A percentile compares a stretch with the other conserved stretches of the same genome.
These are phyloP conservation scores for Albifimbria verrucaria DNA, from an alignment of 2,329 filamentous ascomycete species.

Conservation along the genomic window DNA sequence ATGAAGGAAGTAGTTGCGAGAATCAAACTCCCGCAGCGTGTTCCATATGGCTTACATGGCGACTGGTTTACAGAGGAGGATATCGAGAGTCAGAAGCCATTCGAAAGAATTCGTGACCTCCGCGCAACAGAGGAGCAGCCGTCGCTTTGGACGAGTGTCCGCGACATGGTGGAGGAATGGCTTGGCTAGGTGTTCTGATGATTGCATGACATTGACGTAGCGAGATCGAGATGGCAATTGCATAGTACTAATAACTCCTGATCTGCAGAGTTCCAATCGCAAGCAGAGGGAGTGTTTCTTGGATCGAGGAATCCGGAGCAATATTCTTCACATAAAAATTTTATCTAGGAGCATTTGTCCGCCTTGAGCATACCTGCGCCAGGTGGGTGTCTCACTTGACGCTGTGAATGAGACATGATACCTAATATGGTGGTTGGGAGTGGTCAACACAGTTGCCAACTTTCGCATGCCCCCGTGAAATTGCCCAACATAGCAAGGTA, in stretches of 20 bases:
- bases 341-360: no score
- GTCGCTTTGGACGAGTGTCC: neutral
- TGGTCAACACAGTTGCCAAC: no score
- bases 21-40: slow-evolving; percentile 60
- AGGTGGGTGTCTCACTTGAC: no score
- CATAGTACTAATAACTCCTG: neutral
- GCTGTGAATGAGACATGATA: no score
- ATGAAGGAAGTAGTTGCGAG: slow-evolving; percentile 60
- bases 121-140: neutral
- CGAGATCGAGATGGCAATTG: neutral
- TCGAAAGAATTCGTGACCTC: slow-evolving; percentile 4
- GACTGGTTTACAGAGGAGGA: slow-evolving; percentile 56
- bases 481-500: no score
- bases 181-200: neutral
- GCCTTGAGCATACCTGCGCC: no score
- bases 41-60: slow-evolving; percentile 68
- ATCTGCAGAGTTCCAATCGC: neutral
- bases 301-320: no score
- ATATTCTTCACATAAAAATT: no score
- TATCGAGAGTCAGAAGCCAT: slow-evolving; percentile 43
- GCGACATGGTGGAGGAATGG: neutral
- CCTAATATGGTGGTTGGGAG: no score
- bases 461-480: no score
- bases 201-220: neutral
- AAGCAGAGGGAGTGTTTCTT: no score